Base-by-base conservation (phyloP, 768 basidiomycete species). In the Podaxis pistillaris region DNA sequence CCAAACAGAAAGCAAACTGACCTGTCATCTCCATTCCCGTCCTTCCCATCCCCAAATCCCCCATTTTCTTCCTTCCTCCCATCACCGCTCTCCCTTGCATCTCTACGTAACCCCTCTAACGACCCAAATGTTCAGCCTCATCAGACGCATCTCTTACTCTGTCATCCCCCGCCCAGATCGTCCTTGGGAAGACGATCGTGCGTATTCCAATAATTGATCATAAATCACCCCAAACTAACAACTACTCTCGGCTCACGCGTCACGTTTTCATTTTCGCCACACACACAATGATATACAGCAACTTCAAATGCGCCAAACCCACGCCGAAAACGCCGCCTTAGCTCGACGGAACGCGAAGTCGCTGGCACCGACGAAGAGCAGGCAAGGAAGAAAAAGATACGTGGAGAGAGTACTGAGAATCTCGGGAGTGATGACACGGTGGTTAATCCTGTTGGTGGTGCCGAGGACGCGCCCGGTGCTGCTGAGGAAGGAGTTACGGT, bases 171-270 rank as follows among this genome's bases (percentile, higher is more conserved):
- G 89, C 58, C 82, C 86, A 26, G 90, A 91, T 73, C 80, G 88
- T 63, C 87, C 89, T 37, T 91, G 90, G 90, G 81, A 82, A 67
- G 89, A 91, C 60, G 89, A 92, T 71, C 86, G 89, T 89, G 68
- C 79, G 86, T 78, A 30, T 51, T 62, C 56, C 33, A 53, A 24
- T 17, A 22, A 19, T 60, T 64, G 19, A n/a, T 46, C 44, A 19
- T n/a, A 46, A 46, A 13, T 19, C 15, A 17, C 19, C 6, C 19
- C 44, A 46, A 19, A 8, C n/a, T 15, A 46, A 15, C 44, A 46
- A 63, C 65, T 63, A 54, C 64, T 63, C 58, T 61, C 2, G 19
- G 58, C 57, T 56, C 50, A 51, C 58, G 50, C 52, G 57, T 24
- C 52, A 24, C 52, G 3, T 22, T 59, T 53, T 46, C 52, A n/a